Evolutionary conservation across 2,329 filamentous ascomycete genomes (phyloP).

Genomic region (Colletotrichum godetiae): DNA sequence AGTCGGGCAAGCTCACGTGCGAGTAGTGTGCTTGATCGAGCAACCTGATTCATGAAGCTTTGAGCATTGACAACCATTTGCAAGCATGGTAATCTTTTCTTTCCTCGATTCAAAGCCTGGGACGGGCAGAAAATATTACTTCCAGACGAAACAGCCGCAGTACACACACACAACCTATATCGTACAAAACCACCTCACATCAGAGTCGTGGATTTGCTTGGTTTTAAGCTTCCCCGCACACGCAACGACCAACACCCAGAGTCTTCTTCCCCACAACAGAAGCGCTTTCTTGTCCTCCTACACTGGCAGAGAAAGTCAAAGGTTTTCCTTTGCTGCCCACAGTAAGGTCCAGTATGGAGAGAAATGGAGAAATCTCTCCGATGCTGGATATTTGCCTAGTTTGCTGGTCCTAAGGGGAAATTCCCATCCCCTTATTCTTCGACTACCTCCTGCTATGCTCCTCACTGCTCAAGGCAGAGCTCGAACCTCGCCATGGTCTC

Average conservation of each 20-base stretch:
- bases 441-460: background rate
- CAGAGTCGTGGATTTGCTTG: background rate
- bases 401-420: too few species aligned
- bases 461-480: conserved; percentile 15
- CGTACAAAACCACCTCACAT: background rate
- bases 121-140: background rate
- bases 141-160: background rate
- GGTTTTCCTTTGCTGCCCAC: background rate
- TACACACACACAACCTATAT: background rate
- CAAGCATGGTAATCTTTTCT: background rate
- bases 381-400: background rate
- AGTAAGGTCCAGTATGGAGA: background rate
- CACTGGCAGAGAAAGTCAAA: background rate
- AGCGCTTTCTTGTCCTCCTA: background rate
- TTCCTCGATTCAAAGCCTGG: background rate
- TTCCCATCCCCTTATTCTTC: background rate
- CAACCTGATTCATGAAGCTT: background rate
- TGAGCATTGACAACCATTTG: background rate
- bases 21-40: too few species aligned
- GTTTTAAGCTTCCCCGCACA: background rate
- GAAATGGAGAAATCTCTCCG: background rate
- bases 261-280: background rate
- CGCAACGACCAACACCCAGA: background rate
- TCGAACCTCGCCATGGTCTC: conserved; percentile 34
- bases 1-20: background rate